phyloP scores from a whole-genome alignment of 1,284 basidiomycete genomes.

The Kwoniella shivajii region DNA sequence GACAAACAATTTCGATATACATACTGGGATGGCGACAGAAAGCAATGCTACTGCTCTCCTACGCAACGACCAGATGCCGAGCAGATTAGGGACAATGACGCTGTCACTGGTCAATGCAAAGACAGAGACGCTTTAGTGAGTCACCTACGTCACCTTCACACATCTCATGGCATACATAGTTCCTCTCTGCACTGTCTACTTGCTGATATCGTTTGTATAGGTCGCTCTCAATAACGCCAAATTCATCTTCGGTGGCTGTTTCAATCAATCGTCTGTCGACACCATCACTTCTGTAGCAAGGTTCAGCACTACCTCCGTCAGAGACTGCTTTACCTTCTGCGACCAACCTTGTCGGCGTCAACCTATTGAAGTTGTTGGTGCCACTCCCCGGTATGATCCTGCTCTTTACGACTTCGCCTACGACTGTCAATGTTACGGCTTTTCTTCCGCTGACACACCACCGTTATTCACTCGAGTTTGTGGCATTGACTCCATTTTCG shows the following conservation, averaged over 20 bases:
- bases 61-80: slow-evolving; percentile 12
- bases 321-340: slow-evolving; percentile 10
- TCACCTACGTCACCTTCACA: not conserved
- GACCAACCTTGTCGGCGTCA: slow-evolving; percentile 7
- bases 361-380: slow-evolving; percentile 5
- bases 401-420: slow-evolving; percentile 9
- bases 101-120: slow-evolving; percentile 1
- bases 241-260: slow-evolving; percentile 8
- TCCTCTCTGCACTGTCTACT: too few species aligned
- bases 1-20: slow-evolving; percentile 9
- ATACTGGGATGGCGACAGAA: slow-evolving; percentile 9
- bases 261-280: not conserved
- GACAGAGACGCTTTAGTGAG: slow-evolving; percentile 5
- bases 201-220: not conserved
- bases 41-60: slow-evolving; percentile 12
- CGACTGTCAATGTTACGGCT: slow-evolving; percentile 3
- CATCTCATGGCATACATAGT: too few species aligned
- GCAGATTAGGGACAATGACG: slow-evolving; percentile 8
- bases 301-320: slow-evolving; percentile 6
- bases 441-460: not conserved
- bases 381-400: slow-evolving; percentile 7
- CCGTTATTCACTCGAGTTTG: slow-evolving; percentile 3
- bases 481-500: slow-evolving; percentile 7
- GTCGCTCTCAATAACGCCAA: slow-evolving; percentile 10
- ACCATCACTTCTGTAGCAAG: not conserved